Conservation (phyloP, 73 alveolate species). For the Uronychia binucleata region DNA sequence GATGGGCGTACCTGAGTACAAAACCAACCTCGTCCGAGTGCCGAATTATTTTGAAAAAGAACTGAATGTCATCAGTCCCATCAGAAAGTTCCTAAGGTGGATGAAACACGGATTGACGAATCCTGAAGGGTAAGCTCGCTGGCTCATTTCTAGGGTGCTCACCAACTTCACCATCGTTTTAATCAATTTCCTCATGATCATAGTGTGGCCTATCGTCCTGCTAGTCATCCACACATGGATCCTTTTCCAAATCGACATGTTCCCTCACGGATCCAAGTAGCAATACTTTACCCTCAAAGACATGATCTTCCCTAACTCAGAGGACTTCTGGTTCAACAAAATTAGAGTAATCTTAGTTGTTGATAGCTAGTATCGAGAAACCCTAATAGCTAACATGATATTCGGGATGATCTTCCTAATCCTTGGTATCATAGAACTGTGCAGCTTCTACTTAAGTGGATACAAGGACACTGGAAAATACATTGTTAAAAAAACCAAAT, state of each 20-base stretch:
- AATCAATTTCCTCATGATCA: neutral
- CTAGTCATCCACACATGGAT: neutral
- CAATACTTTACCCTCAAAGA: neutral
- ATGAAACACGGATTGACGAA: neutral
- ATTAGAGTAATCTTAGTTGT: too few relatives aligned
- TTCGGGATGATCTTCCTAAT: neutral
- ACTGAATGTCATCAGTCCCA: neutral
- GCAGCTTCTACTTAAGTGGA: slow-evolving; percentile 11
- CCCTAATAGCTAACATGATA: neutral
- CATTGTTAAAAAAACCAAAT: neutral
- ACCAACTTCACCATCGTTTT: neutral
- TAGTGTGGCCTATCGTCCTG: neutral
- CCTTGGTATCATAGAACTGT: slow-evolving; percentile 13
- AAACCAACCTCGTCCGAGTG: slow-evolving; percentile 11
- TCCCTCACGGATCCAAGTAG: neutral
- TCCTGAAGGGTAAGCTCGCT: neutral
- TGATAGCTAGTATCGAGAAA: neutral
- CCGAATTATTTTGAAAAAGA: too few relatives aligned
- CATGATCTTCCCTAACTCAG: neutral
- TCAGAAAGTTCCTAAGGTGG: neutral
- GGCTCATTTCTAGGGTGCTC: too few relatives aligned
- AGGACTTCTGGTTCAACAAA: neutral
- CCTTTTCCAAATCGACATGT: neutral
- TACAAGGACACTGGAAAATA: slow-evolving; percentile 23
- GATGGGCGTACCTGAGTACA: neutral